Percentiles rank a stretch among this genome's conserved stretches.
phyloP scores from a whole-genome alignment of 352 stramenopile genomes.

The Globisporangium nagaii region DNA sequence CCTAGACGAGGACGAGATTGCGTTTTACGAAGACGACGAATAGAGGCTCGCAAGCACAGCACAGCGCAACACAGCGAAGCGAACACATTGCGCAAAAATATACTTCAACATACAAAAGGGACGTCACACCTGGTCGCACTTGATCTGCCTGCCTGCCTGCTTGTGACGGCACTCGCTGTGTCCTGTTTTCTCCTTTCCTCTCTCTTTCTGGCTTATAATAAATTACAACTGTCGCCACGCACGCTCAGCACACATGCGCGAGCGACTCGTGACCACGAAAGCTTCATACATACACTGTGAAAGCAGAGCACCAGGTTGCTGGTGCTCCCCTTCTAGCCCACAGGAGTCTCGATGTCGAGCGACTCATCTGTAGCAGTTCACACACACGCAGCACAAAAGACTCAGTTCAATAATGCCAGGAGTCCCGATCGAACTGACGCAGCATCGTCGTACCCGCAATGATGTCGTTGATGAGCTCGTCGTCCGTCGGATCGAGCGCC shows the following conservation, averaged over 20 bases:
- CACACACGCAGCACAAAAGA: not conserved
- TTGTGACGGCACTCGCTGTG: too few species aligned
- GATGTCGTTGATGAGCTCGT: slow-evolving; percentile 32
- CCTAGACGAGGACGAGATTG: slow-evolving; percentile 19
- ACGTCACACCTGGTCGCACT: not conserved
- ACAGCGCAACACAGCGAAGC: not conserved
- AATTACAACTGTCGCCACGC: slow-evolving; percentile 6
- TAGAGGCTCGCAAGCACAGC: slow-evolving; percentile 12
- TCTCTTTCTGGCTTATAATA: slow-evolving; percentile 6
- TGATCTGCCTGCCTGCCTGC: not conserved
- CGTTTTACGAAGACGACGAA: slow-evolving; percentile 34
- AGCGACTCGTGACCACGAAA: not conserved
- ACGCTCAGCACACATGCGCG: not conserved
- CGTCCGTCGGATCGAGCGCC: slow-evolving; percentile 52
- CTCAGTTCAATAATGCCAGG: too few species aligned
- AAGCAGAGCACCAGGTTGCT: not conserved
- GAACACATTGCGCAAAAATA: slow-evolving; percentile 12
- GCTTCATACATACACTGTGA: not conserved
- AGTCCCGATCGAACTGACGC: not conserved
- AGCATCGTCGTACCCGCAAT: slow-evolving; percentile 1
- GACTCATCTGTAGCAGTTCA: slow-evolving; percentile 14
- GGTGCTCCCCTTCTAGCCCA: slow-evolving; percentile 3
- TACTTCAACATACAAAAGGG: slow-evolving; percentile 14
- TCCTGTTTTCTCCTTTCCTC: not conserved
- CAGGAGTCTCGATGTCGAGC: slow-evolving; percentile 14